Base-by-base conservation (phyloP, 768 basidiomycete genomes). In the Termitomyces sp. region DNA sequence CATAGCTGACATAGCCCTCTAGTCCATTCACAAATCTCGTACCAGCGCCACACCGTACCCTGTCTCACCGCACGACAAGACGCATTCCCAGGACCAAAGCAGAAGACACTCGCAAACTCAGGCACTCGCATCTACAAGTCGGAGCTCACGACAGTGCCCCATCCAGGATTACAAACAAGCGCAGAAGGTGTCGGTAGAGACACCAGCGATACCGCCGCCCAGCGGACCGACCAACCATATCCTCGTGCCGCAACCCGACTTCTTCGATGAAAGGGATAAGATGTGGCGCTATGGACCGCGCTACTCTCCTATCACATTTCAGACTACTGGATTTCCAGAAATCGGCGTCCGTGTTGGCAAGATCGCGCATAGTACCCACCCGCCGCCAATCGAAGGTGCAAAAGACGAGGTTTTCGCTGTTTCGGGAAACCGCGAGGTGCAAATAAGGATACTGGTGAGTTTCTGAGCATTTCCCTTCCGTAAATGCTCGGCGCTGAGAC, bases 371-470 rank as follows among this genome's bases (percentile, higher is more conserved):
- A 60, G 57, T 26, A 18, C 26, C 5, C 50, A 62, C n/a, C 44
- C 55, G 1, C 66, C 67, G 9, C 41, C 57, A 10, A 62, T 72
- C 12, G 65, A 63, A 9, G 68, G 66, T 6, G 58, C 58, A 6
- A 51, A 64, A 9, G 71, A 72, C 35, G 43, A 44, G 28, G 64
- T 69, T 46, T 64, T 72, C 32, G 55, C 59, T 3, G 48, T 32
- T 12, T 57, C 48, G 52, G 57, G 52, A 8, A 67, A 71, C 41
- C 63, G 75, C 16, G 67, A 70, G 57, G 63, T 77, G n/a, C 75
- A 70, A 61, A 41, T 79, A 53, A 67, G 68, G 58, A 59, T 78
- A 35, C 60, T 70, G 40, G 79, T 80, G 61, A 50, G 71, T 51
- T 23, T 8, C 44, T 49, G 26, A 20, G 28, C 7, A 8, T 57